Base-by-base conservation (phyloP, 768 basidiomycete genomes). In the Hygrocybe punicea region DNA sequence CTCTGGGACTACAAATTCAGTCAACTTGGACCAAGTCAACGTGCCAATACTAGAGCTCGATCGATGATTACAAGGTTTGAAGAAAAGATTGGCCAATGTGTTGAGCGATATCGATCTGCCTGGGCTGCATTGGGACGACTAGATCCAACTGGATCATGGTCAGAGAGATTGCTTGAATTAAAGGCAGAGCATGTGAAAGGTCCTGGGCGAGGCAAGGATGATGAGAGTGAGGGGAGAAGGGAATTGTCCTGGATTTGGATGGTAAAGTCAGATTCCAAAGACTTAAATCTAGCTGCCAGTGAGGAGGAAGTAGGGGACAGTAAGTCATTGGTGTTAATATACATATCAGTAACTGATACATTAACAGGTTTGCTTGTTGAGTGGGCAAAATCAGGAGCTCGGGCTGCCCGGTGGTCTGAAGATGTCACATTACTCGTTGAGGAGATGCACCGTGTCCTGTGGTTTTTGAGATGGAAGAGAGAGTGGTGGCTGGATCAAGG, bases 381-480 rank as follows among this genome's bases (percentile, higher is more conserved):
- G 40, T 68, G 67, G 65, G 36, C 58, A 3, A 68, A 67, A 53
- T 21, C 56, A 6, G 56, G 51, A 1, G 67, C 68, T 4, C 52
- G 63, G 6, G 59, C 51, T 4, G 37, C 48, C 10, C 57, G 62
- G 8, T 69, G 67, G 68, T 21, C 29, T 13, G 68, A 69, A 48
- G 68, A 69, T 53, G 59, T 65, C 10, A 25, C 58, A 9, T 51
- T 67, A 9, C 54, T 68, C n/a, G 56, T 62, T 8, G 65, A 70
- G 51, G 71, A 72, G 62, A 72, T 71, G 71, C 23, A 62, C 7
- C 51, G 68, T 3, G 59, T 59, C 4, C 7, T 67, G 3, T 48
- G 35, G 17, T 71, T 54, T 49, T 58, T 61, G 11, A 34, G 48
- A 21, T 66, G 65, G 67, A 60, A 56, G 33, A 48, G 55, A 45